Evolutionary conservation across 208 protist species (phyloP).

Genomic region (Acanthamoeba castellanii): DNA sequence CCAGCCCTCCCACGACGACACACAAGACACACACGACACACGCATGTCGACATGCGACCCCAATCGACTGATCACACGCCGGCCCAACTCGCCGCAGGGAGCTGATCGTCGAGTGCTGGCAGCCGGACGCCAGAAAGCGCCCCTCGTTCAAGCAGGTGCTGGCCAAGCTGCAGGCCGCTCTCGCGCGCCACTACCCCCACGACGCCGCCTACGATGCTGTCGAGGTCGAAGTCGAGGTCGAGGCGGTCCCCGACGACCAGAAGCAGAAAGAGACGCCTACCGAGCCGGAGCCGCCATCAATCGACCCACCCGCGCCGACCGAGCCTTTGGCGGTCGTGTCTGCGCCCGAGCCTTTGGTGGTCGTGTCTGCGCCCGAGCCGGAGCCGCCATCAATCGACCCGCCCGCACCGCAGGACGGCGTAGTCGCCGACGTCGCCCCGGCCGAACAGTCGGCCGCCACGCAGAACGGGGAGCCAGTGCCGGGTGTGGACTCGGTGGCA

Average conservation of each 20-base stretch:
- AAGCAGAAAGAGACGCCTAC: not conserved
- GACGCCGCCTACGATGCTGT: constrained; percentile 42
- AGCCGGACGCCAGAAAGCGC: not conserved
- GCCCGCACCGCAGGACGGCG: too few relatives aligned
- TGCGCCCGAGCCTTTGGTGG: not conserved
- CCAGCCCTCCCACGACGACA: too few relatives aligned
- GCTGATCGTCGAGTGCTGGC: constrained; percentile 66
- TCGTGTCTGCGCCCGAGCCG: not conserved
- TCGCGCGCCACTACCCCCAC: not conserved
- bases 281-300: not conserved
- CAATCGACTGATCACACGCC: too few relatives aligned
- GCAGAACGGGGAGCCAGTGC: not conserved
- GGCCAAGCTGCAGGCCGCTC: not conserved
- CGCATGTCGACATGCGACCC: not conserved
- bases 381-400: not conserved
- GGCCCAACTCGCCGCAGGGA: not conserved
- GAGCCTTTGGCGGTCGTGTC: not conserved
- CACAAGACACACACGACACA: too few relatives aligned
- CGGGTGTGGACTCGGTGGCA: too few relatives aligned
- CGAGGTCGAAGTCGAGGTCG: not conserved
- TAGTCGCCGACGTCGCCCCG: not conserved
- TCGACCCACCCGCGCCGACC: not conserved
- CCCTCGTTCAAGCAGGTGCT: constrained; percentile 8
- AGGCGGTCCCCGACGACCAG: not conserved
- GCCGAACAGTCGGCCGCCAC: not conserved